phyloP scores from a whole-genome alignment of 106 monocot genomes.

The Chionographis japonica region DNA sequence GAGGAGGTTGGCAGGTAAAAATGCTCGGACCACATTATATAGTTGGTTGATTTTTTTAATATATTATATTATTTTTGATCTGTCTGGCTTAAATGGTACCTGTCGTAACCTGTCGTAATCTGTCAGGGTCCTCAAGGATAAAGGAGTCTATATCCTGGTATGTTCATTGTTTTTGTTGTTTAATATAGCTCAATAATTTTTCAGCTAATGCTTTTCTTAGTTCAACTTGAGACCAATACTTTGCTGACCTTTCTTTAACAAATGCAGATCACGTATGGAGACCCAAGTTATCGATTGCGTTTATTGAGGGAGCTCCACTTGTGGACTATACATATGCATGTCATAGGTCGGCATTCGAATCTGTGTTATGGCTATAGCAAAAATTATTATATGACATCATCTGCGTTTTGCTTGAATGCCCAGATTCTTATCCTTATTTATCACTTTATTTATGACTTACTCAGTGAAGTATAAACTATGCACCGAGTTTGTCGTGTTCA shows the following conservation, averaged over 20 bases:
- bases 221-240: no score
- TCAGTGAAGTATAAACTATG: not conserved
- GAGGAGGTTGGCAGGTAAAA: slow-evolving; percentile 80
- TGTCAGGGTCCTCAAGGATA: slow-evolving; percentile 78
- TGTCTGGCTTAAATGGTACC: not conserved
- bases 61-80: not conserved
- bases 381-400: not conserved
- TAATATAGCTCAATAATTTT: not conserved
- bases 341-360: slow-evolving; percentile 55
- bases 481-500: no score
- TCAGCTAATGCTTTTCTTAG: not conserved
- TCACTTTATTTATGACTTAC: not conserved
- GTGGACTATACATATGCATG: slow-evolving; percentile 79
- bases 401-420: not conserved
- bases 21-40: not conserved
- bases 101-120: slow-evolving; percentile 9
- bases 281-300: slow-evolving; percentile 74
- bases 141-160: slow-evolving; percentile 95
- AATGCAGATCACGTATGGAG: slow-evolving; percentile 94
- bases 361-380: not conserved
- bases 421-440: not conserved
- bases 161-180: slow-evolving; percentile 2
- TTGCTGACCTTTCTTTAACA: not conserved
- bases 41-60: not conserved
- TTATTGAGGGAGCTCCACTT: slow-evolving; percentile 47